Evolutionary conservation across 179 eudicot species (phyloP), one percentile per base, ranked within the genome.

Genomic region (Beta macrorhiza): DNA sequence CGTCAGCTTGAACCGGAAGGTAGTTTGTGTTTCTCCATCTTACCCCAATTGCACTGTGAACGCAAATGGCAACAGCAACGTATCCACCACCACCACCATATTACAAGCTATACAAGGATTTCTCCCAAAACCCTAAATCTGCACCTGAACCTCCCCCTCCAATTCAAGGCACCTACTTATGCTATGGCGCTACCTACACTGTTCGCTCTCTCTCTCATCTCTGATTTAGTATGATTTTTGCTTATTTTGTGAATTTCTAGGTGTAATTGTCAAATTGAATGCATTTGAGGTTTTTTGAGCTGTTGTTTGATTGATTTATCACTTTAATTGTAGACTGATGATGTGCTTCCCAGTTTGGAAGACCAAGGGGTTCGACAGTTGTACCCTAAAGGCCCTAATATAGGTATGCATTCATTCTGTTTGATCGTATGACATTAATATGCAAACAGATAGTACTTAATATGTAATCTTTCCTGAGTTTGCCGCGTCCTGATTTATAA

Each of bases 31-130:
- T 37, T 49, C 53, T 5, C 11, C 53, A 16, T 19, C 0, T 59
- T 22, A 5, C 64, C 44, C 17, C 11, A 11, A 22, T 5, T 32
- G 2, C 37, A 32, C 37, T 32, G 78, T 61, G 44, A 44, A 15
- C 51, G 17, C 51, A 51, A 58, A 86, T 86, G 88, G 88, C 88
- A 55, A 89, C 91, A 13, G 89, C 94, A 47, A 89, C 98, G 0
- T 95, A 93, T 72, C 98, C 99, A 15, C 99, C 99, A 52, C 98
- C 99, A 44, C 99, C 98, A 19, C 98, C 97, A 5, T 95, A 78
- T 61, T 93, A 95, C 92, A 92, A 75, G 87, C 87, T 95, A 3
- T 95, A 95, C 89, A 93, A 93, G 81, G 90, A 95, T 25, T 93
- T 91, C 73, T 62, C 77, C 37, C 64, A 88, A 80, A 82, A 92